Base-by-base conservation (phyloP, 148 eudicot species). In the Nepenthes gracilis region DNA sequence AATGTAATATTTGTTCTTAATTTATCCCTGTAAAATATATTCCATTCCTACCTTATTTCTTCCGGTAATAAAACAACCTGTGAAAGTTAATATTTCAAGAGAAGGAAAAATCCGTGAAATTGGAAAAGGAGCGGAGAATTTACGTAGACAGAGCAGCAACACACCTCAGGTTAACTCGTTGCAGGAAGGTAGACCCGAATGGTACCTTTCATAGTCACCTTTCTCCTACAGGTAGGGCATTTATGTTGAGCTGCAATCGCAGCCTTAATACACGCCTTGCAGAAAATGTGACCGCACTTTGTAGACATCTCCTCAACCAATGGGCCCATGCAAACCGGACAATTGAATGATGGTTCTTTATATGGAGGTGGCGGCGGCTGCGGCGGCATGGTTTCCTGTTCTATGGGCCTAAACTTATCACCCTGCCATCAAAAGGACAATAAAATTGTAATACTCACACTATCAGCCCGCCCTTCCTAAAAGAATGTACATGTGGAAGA, bases 231-330 rank as follows among this genome's bases (percentile, higher is more conserved):
- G 1, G 96, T 86, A 55, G 98, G 98, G 63, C 98, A 92, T 78
- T 88, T 84, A 6, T 73, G 66, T 79, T 86, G 91, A 64, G 77
- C 77, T 66, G 75, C 62, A 51, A 92, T 72, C 48, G 96, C 76
- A 61, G 83, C 67, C 64, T 71, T 78, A 33, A 92, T 76, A 75
- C 97, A 92, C 1, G 67, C 62, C 80, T 86, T 88, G 78, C 98
- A 92, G 73, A 92, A 92, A 57, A 92, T 84, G 74, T 92, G 98
- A 61, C 98, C 98, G 59, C 98, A 92, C 70, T 85, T 92, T 9
- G 98, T 92, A 5, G 98, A 71, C 80, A 70, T 70, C 66, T 84
- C 96, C 64, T 92, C 94, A 14, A 80, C 87, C 35, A 88, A 60
- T 15, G 85, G 76, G 35, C 85, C 84, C 81, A 92, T 80, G 72